phyloP scores from a whole-genome alignment of 2,329 filamentous ascomycete species.

The Scytalidium sp. region DNA sequence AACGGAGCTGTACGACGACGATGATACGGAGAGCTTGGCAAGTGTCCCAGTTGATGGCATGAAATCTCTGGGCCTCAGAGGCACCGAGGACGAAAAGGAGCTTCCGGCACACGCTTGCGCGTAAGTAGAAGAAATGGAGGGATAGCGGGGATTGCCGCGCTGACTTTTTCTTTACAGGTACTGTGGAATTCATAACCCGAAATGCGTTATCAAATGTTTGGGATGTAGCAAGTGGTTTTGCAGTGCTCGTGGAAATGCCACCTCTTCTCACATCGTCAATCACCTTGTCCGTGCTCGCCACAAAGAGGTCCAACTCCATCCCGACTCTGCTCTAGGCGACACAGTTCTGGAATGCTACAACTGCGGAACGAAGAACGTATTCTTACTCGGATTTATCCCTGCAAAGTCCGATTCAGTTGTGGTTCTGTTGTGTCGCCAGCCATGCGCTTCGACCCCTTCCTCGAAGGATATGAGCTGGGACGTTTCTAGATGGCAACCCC shows the following conservation, averaged over 20 bases:
- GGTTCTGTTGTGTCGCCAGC: slow-evolving; percentile 92
- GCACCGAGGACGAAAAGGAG: slow-evolving; percentile 81
- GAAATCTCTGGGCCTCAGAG: slow-evolving; percentile 58
- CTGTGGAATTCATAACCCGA: slow-evolving; percentile 94
- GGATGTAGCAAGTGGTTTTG: slow-evolving; percentile 99
- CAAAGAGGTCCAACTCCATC: slow-evolving; percentile 97
- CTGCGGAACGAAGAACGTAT: slow-evolving; percentile 99
- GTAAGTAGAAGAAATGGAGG: slow-evolving; percentile 51
- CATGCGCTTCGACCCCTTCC: slow-evolving; percentile 89
- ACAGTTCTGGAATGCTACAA: slow-evolving; percentile 98
- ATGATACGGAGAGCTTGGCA: slow-evolving; percentile 70
- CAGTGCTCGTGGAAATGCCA: slow-evolving; percentile 93
- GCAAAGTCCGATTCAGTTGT: slow-evolving; percentile 98
- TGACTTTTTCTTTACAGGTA: slow-evolving; percentile 56
- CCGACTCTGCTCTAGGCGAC: slow-evolving; percentile 87
- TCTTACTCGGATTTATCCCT: slow-evolving; percentile 94
- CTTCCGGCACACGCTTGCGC: slow-evolving; percentile 94
- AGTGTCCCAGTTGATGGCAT: slow-evolving; percentile 78
- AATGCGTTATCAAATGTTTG: slow-evolving; percentile 94
- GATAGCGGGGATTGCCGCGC: neutral
- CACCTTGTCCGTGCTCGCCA: slow-evolving; percentile 95
- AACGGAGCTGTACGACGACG: slow-evolving; percentile 78
- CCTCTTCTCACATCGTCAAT: slow-evolving; percentile 97
- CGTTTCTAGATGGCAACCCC: slow-evolving; percentile 92
- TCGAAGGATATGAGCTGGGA: slow-evolving; percentile 99